Base-by-base conservation (phyloP, 2,329 filamentous ascomycete species). In the Cercospora sp. region DNA sequence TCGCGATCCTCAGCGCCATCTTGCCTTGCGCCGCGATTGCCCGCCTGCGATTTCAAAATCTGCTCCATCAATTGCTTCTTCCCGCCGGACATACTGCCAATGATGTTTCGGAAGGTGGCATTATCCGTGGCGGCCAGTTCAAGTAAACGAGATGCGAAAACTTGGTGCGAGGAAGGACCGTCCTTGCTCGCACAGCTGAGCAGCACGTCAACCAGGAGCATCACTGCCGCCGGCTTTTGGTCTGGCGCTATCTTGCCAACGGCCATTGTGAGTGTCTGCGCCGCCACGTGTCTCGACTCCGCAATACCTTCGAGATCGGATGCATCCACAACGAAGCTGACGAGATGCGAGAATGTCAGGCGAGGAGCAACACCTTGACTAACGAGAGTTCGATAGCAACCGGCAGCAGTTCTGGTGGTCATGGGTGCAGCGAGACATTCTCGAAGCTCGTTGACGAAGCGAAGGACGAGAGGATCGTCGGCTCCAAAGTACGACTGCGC, bases 371-470 rank as follows among this genome's bases (percentile, higher is more conserved):
- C 89, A 68, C 86, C 88, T 73, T 93, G 87, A 76, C 97, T 82
- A 31, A 98, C 84, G 7, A 98, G 86, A 7, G 93, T 95, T 66
- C 94, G 89, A 72, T 94, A 88, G 79, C 95, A 99, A 76, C 93
- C 93, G 69, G 93, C 91, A 1, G 95, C 93, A 65, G 97, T 94
- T 76, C 92, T 97, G 64, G 92, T 91, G 1, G 92, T 94, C 87
- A 92, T 91, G 70, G 90, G 86, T 75, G 91, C 91, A 63, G 85
- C 88, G 23, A 99, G 86, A 78, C 94, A 97, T 75, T 97, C 94
- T 42, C 94, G 82, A 23, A 97, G 81, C 81, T 97, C 93, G 72
- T 91, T 87, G 3, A 97, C 84, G 74, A 94, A 94, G 64, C 88
- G 88, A 26, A 85, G 82, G 57, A 97, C 86, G 0, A 96, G 84